A percentile compares a stretch with the other conserved stretches of the same genome.
Conservation (phyloP, 352 stramenopile genomes). For the Pythium folliculosum region DNA sequence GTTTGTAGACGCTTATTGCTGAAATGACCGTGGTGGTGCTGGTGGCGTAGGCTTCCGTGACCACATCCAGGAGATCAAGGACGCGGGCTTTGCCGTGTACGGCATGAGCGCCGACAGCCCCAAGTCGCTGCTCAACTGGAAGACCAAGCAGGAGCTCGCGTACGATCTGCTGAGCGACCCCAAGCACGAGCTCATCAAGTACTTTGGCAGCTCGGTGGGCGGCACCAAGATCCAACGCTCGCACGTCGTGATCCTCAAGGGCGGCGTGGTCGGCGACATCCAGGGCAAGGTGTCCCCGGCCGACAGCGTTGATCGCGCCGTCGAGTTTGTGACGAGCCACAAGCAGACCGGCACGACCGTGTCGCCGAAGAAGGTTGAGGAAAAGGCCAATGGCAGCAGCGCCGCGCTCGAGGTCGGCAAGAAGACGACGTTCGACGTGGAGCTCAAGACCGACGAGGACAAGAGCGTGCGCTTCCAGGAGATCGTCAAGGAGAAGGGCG, state of each 20-base stretch:
- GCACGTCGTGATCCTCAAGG: slow-evolving; percentile 82
- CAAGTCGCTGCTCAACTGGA: slow-evolving; percentile 76
- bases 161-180: slow-evolving; percentile 86
- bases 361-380: slow-evolving; percentile 2
- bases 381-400: slow-evolving; percentile 9
- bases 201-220: slow-evolving; percentile 83
- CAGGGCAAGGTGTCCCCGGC: slow-evolving; percentile 71
- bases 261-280: slow-evolving; percentile 80
- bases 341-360: slow-evolving; percentile 15
- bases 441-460: slow-evolving; percentile 68
- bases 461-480: slow-evolving; percentile 65
- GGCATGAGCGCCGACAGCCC: slow-evolving; percentile 76
- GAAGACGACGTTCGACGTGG: slow-evolving; percentile 54
- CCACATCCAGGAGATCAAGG: slow-evolving; percentile 79
- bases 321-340: slow-evolving; percentile 73
- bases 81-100: slow-evolving; percentile 80
- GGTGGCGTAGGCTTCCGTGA: slow-evolving; percentile 72
- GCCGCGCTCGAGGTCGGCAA: slow-evolving; percentile 46
- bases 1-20: too few relatives aligned
- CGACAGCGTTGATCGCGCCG: slow-evolving; percentile 72
- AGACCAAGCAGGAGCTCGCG: slow-evolving; percentile 71
- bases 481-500: slow-evolving; percentile 70
- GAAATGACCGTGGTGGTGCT: too few relatives aligned
- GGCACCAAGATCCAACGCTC: slow-evolving; percentile 83
- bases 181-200: slow-evolving; percentile 80